These are phyloP conservation scores for Metarhizium brunneum DNA, from an alignment of 2,329 filamentous ascomycete species.

Conservation along the genomic window DNA sequence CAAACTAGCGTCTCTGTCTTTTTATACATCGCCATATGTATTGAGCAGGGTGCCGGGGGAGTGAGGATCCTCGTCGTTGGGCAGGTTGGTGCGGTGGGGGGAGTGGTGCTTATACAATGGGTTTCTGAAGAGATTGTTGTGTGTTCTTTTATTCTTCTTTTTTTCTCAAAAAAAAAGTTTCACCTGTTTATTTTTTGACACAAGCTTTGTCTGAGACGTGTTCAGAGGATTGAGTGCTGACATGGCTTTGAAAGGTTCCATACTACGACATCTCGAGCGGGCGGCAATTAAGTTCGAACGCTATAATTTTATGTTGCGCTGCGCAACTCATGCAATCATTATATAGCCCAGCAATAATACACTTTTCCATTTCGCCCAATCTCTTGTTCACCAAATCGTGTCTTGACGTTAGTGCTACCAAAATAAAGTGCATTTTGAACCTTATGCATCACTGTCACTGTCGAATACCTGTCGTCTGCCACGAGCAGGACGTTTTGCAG, in stretches of 20 bases:
- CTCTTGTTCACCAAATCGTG: not conserved
- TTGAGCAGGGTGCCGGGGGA: constrained; percentile 6
- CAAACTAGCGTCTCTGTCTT: constrained; percentile 12
- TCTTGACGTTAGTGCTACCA: not conserved
- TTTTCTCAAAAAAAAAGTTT: too few species aligned
- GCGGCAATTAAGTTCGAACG: not conserved
- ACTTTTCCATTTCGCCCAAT: not conserved
- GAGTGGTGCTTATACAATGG: constrained; percentile 36
- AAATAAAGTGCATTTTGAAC: not conserved
- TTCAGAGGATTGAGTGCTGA: not conserved
- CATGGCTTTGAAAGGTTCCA: not conserved
- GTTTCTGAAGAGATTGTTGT: constrained; percentile 31
- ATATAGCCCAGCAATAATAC: not conserved
- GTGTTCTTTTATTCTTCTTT: not conserved
- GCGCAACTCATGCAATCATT: not conserved
- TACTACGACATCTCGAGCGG: not conserved
- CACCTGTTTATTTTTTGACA: too few species aligned
- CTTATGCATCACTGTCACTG: constrained; percentile 20
- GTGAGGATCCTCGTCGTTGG: constrained; percentile 12
- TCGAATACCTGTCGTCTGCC: constrained; percentile 19
- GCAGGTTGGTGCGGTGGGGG: constrained; percentile 24
- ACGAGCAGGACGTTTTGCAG: constrained; percentile 13
- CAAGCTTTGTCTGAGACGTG: not conserved
- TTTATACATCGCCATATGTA: constrained; percentile 26
- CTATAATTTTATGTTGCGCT: not conserved